Evolutionary conservation across 441 rosid species (phyloP).

Genomic region (Pelargonium australe): DNA sequence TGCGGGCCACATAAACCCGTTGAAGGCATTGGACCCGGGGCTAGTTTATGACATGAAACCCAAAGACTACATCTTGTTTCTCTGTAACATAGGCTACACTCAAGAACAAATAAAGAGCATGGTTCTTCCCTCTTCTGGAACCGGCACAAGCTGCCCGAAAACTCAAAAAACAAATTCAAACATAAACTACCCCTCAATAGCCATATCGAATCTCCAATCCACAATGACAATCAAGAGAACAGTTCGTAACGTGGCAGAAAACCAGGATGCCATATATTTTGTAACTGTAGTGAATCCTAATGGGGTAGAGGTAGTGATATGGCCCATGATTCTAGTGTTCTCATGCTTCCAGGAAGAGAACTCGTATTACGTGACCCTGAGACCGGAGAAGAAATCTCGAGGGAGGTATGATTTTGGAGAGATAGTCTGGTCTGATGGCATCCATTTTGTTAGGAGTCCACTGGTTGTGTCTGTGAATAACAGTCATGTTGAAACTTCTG

Average conservation of each 20-base stretch:
- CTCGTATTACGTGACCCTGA: conserved; percentile 41
- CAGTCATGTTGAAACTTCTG: no score
- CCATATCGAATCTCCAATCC: conserved; percentile 34
- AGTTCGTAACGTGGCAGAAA: conserved; percentile 40
- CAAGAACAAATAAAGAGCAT: conserved; percentile 34
- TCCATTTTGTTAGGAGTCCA: conserved; percentile 58
- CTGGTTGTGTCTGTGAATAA: conserved; percentile 35
- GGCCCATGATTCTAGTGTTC: conserved; percentile 51
- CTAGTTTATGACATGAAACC: conserved; percentile 49
- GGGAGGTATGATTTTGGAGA: conserved; percentile 54
- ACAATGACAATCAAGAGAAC: conserved; percentile 45
- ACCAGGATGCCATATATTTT: conserved; percentile 35
- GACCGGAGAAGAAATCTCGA: conserved; percentile 33
- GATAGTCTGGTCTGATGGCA: conserved; percentile 45
- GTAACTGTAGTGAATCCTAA: conserved; percentile 32
- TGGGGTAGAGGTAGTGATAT: conserved; percentile 51
- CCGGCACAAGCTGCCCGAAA: conserved; percentile 22
- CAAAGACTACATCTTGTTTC: conserved; percentile 43
- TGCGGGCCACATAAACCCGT: conserved; percentile 58
- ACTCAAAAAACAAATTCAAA: conserved; percentile 22
- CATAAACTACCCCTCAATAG: conserved; percentile 64
- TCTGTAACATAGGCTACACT: conserved; percentile 57
- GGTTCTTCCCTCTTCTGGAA: conserved; percentile 24
- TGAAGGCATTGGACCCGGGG: conserved; percentile 64
- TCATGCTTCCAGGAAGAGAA: conserved; percentile 30